Evolutionary conservation across 345 rosid genomes (phyloP), one percentile per base, ranked within the genome.

Genomic region (Sonneratia alba): DNA sequence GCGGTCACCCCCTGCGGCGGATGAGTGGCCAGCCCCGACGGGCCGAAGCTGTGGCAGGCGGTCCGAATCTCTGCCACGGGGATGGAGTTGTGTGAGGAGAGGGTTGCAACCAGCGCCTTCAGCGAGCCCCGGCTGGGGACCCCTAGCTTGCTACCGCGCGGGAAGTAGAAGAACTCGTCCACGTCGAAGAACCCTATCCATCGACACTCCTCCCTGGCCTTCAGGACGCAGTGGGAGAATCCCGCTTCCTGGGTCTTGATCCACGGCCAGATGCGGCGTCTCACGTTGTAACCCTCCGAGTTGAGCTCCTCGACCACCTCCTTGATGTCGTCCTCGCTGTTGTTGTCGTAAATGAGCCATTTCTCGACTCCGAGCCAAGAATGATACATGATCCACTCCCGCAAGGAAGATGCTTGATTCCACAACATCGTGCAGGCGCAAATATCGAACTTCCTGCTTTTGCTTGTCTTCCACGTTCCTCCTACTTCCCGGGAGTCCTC

Each of bases 111-210:
- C 59, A 92, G 83, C 2, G 81, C 74, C 27, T 74, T 74, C 10
- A 92, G 83, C 6, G 92, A 90, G 75, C 86, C 85, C 73, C 83
- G 83, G 63, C 89, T 89, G 0, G 71, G 83, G 66, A 78, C 71
- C 43, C 85, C 85, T 16, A 76, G 68, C 27, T 61, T 77, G 66
- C 72, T 71, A n/a, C 67, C 85, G 75, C 72, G 82, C 9, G 85
- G 89, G 74, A 96, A 88, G 85, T 92, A 86, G 81, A 85, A 96
- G 79, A 92, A 96, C 81, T 96, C 99, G 53, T 96, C 99, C 0
- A 96, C 98, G 47, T 96, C 98, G 43, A 96, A 89, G 87, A 96
- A 96, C 24, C 91, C 99, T 0, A 96, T 84, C 99, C 98, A 96
- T 70, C 80, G 74, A 78, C 99, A 96, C 70, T 88, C 96, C 1